Evolutionary conservation across 2,329 filamentous ascomycete genomes (phyloP), one percentile per base, ranked within the genome.

Genomic region (Drechslerella dactyloides): DNA sequence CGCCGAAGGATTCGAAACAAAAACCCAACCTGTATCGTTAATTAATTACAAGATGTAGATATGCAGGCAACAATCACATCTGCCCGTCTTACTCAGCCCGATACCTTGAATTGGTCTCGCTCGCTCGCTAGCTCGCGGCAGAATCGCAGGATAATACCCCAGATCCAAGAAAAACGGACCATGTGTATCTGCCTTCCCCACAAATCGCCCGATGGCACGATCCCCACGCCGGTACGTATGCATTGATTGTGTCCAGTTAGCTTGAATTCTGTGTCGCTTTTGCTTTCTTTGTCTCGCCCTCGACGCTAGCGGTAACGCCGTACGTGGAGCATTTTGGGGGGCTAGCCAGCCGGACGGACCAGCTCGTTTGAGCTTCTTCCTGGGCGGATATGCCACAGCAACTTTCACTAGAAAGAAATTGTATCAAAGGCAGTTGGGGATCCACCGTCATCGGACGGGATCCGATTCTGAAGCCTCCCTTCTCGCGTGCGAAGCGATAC

Each of bases 121-220:
- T 42, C 37, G 13, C 13, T 48, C 44, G 44, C 44, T 48, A 48
- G 44, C 44, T 48, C 44, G 44, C 44, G 44, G 44, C 37, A 42
- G 37, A 42, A 48, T 23, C 44, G 17, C n/a, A 65, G 68, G 62
- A 30, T 56, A 55, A 19, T 72, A 65, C 68, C 68, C 68, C 68
- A 56, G 68, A 72, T 72, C 30, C 30, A 35, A 33, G 17, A 30
- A 30, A 13, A 11, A 53, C 65, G 63, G 46, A n/a, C n/a, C 23
- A 54, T 63, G 58, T 55, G 27, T 60, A 42, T 37, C 19, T 19
- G 8, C 23, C 24, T 72, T 72, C 68, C 68, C 68, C 68, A 65
- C 68, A 72, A 61, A 72, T 58, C 60, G 53, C 60, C 66, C 33
- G 59, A 69, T 48, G 19, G 10, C 15, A 19, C 30, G 15, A 19